A percentile compares a stretch with the other conserved stretches of the same genome.
Evolutionary conservation across 257 asterid genomes (phyloP).

Genomic region (Salvia splendens): DNA sequence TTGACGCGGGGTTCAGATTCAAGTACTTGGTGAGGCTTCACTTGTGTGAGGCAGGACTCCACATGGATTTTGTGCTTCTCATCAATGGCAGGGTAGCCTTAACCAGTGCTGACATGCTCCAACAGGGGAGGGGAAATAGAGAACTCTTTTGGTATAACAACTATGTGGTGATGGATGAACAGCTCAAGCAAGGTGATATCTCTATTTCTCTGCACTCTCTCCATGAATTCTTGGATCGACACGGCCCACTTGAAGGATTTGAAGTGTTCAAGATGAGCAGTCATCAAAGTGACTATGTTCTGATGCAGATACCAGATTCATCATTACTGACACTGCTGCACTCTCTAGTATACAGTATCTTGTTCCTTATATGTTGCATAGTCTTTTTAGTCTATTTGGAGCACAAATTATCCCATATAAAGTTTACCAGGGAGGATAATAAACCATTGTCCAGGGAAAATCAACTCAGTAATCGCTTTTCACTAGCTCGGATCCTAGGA

Average conservation of each 20-base stretch:
- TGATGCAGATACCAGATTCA: neutral
- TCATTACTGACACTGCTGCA: neutral
- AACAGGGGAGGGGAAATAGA: constrained; percentile 38
- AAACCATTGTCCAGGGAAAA: constrained; percentile 31
- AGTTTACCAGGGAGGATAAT: constrained; percentile 39
- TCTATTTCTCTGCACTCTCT: constrained; percentile 44
- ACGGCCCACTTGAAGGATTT: constrained; percentile 55
- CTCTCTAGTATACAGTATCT: neutral
- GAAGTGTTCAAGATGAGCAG: constrained; percentile 68
- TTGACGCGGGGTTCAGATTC: constrained; percentile 66
- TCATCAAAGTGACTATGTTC: constrained; percentile 40
- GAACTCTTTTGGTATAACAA: constrained; percentile 31
- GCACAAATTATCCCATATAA: too few species aligned
- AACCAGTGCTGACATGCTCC: constrained; percentile 43
- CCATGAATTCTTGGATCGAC: constrained; percentile 22
- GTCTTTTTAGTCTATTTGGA: neutral
- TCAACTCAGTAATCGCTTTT: constrained; percentile 48
- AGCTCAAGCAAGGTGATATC: constrained; percentile 43
- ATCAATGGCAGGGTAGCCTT: constrained; percentile 45
- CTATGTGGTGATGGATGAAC: constrained; percentile 54
- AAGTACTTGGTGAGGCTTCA: constrained; percentile 62
- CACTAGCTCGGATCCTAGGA: constrained; percentile 59
- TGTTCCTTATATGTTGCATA: too few species aligned
- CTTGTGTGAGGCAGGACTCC: constrained; percentile 39
- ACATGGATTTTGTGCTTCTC: constrained; percentile 37